Conservation (phyloP, 352 stramenopile species). For the Phytophthora multivora region DNA sequence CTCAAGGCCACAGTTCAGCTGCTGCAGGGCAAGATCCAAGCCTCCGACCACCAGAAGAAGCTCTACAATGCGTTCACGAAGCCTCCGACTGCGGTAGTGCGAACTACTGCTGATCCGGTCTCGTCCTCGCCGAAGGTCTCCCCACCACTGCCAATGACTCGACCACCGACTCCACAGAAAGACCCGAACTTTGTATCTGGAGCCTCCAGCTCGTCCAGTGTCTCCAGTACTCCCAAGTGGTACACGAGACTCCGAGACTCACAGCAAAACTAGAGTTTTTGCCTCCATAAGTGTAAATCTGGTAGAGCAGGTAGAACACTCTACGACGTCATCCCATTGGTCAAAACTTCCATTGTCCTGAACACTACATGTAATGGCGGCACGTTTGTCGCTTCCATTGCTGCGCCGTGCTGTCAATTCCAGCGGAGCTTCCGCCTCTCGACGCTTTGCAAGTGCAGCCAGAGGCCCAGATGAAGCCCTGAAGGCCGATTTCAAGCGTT, state of each 20-base stretch:
- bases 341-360: slow-evolving; percentile 16
- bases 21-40: slow-evolving; percentile 33
- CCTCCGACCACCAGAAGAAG: slow-evolving; percentile 27
- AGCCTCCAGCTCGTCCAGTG: slow-evolving; percentile 14
- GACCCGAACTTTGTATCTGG: slow-evolving; percentile 6
- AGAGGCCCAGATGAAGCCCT: slow-evolving; percentile 45
- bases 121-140: slow-evolving; percentile 28
- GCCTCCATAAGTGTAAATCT: too few relatives aligned
- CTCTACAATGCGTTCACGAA: slow-evolving; percentile 4
- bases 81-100: not conserved
- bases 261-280: too few relatives aligned
- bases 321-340: slow-evolving; percentile 14
- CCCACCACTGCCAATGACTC: slow-evolving; percentile 44
- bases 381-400: slow-evolving; percentile 23
- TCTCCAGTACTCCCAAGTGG: slow-evolving; percentile 56
- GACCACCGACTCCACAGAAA: slow-evolving; percentile 35
- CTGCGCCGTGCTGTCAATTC: slow-evolving; percentile 7
- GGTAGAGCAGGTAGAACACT: too few relatives aligned
- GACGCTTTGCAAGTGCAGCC: slow-evolving; percentile 26
- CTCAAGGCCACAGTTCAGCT: slow-evolving; percentile 64
- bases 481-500: slow-evolving; percentile 69
- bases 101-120: not conserved
- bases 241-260: slow-evolving; percentile 61
- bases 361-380: slow-evolving; percentile 10
- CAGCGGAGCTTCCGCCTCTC: not conserved